Percentiles rank a stretch among this genome's conserved stretches.
phyloP scores from a whole-genome alignment of 768 basidiomycete genomes.

The Boletus sp. region DNA sequence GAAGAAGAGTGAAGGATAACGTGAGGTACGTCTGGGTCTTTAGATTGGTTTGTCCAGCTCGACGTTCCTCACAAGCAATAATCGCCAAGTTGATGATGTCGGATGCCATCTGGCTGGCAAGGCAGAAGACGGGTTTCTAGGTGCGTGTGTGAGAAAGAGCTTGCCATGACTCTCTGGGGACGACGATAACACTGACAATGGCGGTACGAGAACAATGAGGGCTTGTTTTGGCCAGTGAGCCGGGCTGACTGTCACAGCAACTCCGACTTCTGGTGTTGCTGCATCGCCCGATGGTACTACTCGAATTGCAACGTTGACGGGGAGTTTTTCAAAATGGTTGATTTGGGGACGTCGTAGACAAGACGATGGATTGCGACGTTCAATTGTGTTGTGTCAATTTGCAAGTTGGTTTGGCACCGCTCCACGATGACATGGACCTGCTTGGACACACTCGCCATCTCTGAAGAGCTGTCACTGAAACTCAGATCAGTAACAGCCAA shows the following conservation, averaged over 20 bases:
- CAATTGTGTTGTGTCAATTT: neutral
- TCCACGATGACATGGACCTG: neutral
- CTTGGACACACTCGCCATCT: slow-evolving; percentile 3
- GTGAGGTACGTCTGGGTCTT: neutral
- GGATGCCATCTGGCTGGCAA: neutral
- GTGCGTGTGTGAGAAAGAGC: neutral
- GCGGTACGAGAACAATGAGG: neutral
- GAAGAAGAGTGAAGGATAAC: too few species aligned
- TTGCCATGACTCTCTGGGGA: neutral
- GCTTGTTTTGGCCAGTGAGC: neutral
- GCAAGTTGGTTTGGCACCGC: neutral
- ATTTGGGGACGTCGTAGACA: neutral
- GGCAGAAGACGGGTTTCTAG: neutral
- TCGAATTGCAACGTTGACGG: neutral
- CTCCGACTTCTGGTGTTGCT: neutral
- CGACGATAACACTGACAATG: neutral
- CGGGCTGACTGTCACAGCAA: neutral
- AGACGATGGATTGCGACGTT: neutral
- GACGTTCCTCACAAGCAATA: neutral
- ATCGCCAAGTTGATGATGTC: neutral
- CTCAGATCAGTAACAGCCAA: neutral
- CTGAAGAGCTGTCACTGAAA: neutral
- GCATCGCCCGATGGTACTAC: neutral
- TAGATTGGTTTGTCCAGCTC: neutral
- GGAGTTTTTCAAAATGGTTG: neutral